Percentiles rank a stretch among this genome's conserved stretches.
These are phyloP conservation scores for Phytopythium boreale DNA, from an alignment of 352 stramenopile genomes.

Conservation along the genomic window DNA sequence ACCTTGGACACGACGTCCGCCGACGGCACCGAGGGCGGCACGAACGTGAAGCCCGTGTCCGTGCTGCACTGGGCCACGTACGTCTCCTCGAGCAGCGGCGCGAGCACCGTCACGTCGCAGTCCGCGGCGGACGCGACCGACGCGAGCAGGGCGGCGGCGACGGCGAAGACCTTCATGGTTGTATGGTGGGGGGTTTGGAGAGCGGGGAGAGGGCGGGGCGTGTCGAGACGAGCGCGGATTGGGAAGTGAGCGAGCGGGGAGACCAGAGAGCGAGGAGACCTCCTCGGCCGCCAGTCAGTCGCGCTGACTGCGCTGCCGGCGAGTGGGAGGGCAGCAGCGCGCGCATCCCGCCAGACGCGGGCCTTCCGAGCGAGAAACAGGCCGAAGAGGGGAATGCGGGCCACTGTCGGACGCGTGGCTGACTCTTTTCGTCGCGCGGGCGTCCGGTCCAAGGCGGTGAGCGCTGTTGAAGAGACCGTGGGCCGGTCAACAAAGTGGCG, in stretches of 20 bases:
- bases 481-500: no score
- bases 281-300: no score
- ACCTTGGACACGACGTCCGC: slow-evolving; percentile 13
- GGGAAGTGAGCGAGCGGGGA: slow-evolving; percentile 1
- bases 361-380: not conserved
- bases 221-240: not conserved
- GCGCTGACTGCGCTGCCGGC: no score
- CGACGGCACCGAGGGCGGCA: slow-evolving; percentile 9
- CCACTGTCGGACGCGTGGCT: not conserved
- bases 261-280: not conserved
- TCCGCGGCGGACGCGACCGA: slow-evolving; percentile 8
- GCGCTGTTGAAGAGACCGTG: not conserved
- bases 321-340: not conserved
- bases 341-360: not conserved
- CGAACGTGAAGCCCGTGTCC: slow-evolving; percentile 18
- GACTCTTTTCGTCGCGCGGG: not conserved
- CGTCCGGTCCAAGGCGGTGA: no score
- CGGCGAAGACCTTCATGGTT: slow-evolving; percentile 15
- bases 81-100: slow-evolving; percentile 1
- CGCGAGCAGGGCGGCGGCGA: slow-evolving; percentile 8
- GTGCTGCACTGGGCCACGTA: slow-evolving; percentile 12
- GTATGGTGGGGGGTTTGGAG: not conserved
- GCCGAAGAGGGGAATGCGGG: not conserved
- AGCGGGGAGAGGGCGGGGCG: not conserved
- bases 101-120: slow-evolving; percentile 12